Evolutionary conservation across 176 grass and related monocot species (phyloP).

Genomic region (Metroxylon sagu): DNA sequence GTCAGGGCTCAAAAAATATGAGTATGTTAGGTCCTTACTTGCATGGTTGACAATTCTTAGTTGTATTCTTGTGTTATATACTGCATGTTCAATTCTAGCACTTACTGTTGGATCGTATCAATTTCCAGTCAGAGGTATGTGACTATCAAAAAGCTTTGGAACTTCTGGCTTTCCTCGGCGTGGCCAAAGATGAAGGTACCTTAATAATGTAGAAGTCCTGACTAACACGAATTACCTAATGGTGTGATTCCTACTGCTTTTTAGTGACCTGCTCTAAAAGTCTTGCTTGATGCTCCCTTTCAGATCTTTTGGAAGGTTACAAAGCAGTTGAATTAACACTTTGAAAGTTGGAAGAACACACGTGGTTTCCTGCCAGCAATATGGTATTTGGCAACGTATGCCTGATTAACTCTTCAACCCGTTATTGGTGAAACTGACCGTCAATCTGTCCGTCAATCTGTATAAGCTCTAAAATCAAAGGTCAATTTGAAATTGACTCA

Average conservation of each 20-base stretch:
- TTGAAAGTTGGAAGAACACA: slow-evolving; percentile 49
- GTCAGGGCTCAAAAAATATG: too few relatives aligned
- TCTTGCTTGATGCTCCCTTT: slow-evolving; percentile 11
- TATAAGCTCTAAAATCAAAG: too few relatives aligned
- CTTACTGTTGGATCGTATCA: background rate
- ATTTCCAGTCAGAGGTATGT: slow-evolving; percentile 81
- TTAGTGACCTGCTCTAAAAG: background rate
- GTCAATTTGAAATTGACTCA: too few relatives aligned
- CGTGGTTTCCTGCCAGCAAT: slow-evolving; percentile 92
- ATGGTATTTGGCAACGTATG: slow-evolving; percentile 92
- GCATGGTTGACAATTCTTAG: too few relatives aligned
- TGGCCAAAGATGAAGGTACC: slow-evolving; percentile 81
- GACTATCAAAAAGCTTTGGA: slow-evolving; percentile 91
- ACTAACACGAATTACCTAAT: too few relatives aligned
- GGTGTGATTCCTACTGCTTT: background rate
- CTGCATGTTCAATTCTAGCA: background rate
- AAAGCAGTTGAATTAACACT: slow-evolving; percentile 60
- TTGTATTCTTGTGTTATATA: too few relatives aligned
- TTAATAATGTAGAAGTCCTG: background rate
- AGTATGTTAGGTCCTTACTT: too few relatives aligned
- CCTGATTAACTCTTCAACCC: background rate
- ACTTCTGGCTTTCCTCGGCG: slow-evolving; percentile 90
- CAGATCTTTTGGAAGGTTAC: slow-evolving; percentile 92
- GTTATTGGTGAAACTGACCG: too few relatives aligned
- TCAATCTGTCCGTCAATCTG: too few relatives aligned